Conservation (phyloP, 257 asterid species). For the Verbena officinalis region DNA sequence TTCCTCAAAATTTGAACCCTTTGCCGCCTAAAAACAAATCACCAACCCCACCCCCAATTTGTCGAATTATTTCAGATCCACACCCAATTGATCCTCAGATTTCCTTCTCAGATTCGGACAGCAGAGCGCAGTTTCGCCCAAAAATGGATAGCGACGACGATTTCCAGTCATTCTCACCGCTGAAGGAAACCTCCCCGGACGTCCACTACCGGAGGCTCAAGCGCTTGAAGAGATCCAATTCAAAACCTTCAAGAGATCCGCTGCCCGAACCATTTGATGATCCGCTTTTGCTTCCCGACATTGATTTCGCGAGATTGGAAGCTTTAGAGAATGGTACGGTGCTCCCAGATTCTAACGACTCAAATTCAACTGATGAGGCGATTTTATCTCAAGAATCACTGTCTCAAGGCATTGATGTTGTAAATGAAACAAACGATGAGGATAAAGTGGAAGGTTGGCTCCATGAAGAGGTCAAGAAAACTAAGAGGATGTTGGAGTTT, state of each 20-base stretch:
- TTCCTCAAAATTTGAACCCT: constrained; percentile 33
- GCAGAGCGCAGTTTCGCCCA: neutral
- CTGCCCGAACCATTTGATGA: constrained; percentile 31
- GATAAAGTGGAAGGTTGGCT: constrained; percentile 24
- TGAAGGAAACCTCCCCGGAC: constrained; percentile 43
- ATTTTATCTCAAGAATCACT: constrained; percentile 39
- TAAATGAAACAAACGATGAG: constrained; percentile 20
- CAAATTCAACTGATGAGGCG: constrained; percentile 36
- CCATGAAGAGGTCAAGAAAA: constrained; percentile 32
- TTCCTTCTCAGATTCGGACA: neutral
- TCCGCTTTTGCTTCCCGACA: constrained; percentile 40
- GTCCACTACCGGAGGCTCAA: constrained; percentile 57
- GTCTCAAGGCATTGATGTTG: constrained; percentile 35
- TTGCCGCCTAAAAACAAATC: constrained; percentile 45
- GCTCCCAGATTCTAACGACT: constrained; percentile 35
- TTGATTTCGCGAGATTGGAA: constrained; percentile 52
- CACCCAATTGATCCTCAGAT: neutral
- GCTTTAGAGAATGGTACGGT: constrained; percentile 51
- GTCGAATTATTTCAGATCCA: constrained; percentile 24
- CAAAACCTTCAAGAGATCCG: constrained; percentile 23
- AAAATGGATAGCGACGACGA: constrained; percentile 86
- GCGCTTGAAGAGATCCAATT: constrained; percentile 61
- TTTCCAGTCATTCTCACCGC: constrained; percentile 44
- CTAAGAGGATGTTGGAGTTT: constrained; percentile 59
- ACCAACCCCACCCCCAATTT: constrained; percentile 21